These are phyloP conservation scores for Rhizophora mangle DNA, from an alignment of 345 rosid species.

Conservation along the genomic window DNA sequence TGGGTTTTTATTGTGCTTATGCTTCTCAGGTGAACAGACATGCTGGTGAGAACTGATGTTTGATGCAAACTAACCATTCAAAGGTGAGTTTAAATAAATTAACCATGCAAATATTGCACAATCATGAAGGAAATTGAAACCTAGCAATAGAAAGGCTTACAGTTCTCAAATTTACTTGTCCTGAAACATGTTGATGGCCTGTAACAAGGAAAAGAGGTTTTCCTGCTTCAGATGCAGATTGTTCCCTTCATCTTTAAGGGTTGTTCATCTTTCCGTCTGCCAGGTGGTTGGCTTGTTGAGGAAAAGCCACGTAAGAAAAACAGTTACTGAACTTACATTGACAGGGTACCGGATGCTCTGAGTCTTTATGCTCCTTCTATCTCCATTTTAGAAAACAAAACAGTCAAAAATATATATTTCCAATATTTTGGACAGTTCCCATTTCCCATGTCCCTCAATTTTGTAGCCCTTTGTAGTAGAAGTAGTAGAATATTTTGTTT, in stretches of 20 bases:
- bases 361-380: neutral
- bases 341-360: slow-evolving; percentile 29
- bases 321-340: slow-evolving; percentile 21
- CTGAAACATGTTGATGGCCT: no score
- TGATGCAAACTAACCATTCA: no score
- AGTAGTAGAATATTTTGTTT: neutral
- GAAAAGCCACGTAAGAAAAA: slow-evolving; percentile 24
- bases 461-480: neutral
- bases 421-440: neutral
- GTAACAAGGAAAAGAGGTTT: neutral
- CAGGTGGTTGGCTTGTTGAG: slow-evolving; percentile 39
- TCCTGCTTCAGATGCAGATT: slow-evolving; percentile 31
- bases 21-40: no score
- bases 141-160: no score
- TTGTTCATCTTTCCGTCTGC: slow-evolving; percentile 25
- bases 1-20: no score
- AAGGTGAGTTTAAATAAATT: no score
- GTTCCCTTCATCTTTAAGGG: slow-evolving; percentile 17
- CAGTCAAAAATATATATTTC: no score
- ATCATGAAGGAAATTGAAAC: no score
- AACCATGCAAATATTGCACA: no score
- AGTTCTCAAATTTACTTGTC: no score
- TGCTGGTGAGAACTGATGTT: no score
- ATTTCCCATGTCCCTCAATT: neutral
- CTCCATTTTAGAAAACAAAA: neutral